A percentile compares a stretch with the other conserved stretches of the same genome.
These are phyloP conservation scores for Cerioporus squamosus DNA, from an alignment of 1,284 basidiomycete species.

Conservation along the genomic window DNA sequence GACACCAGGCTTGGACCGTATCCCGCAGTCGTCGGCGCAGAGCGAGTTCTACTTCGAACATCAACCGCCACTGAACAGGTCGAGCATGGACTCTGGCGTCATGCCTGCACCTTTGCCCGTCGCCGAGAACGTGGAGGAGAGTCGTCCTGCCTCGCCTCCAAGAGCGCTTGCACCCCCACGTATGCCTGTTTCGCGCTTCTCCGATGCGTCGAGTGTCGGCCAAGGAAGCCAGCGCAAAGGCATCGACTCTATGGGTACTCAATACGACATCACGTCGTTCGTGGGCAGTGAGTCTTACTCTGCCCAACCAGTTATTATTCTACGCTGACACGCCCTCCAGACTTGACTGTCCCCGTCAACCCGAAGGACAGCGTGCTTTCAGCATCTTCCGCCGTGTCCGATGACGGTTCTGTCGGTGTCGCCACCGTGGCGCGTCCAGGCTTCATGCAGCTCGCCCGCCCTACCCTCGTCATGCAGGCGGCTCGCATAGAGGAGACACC, in stretches of 20 bases:
- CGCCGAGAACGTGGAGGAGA: neutral
- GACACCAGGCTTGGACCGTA: constrained; percentile 21
- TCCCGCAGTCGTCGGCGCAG: constrained; percentile 38
- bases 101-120: constrained; percentile 9
- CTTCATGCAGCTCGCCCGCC: constrained; percentile 14
- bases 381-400: constrained; percentile 14
- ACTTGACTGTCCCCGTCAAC: constrained; percentile 18
- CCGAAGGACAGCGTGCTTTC: constrained; percentile 24
- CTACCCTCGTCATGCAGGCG: constrained; percentile 14
- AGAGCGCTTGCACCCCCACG: constrained; percentile 9
- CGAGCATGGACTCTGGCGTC: constrained; percentile 21
- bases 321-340: constrained; percentile 13
- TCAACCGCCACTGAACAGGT: constrained; percentile 52
- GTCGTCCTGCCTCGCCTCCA: neutral
- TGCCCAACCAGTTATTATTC: too few relatives aligned
- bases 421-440: constrained; percentile 16
- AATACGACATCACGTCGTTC: constrained; percentile 78
- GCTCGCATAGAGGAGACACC: neutral
- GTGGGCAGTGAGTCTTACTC: constrained; percentile 57
- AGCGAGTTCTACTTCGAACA: constrained; percentile 74
- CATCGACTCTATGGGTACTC: constrained; percentile 54
- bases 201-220: constrained; percentile 31
- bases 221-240: constrained; percentile 23
- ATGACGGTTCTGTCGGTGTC: constrained; percentile 19
- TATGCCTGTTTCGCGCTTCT: constrained; percentile 32